A percentile compares a stretch with the other conserved stretches of the same genome.
Conservation (phyloP, 2,329 filamentous ascomycete genomes). For the Neofusicoccum umdonicola region DNA sequence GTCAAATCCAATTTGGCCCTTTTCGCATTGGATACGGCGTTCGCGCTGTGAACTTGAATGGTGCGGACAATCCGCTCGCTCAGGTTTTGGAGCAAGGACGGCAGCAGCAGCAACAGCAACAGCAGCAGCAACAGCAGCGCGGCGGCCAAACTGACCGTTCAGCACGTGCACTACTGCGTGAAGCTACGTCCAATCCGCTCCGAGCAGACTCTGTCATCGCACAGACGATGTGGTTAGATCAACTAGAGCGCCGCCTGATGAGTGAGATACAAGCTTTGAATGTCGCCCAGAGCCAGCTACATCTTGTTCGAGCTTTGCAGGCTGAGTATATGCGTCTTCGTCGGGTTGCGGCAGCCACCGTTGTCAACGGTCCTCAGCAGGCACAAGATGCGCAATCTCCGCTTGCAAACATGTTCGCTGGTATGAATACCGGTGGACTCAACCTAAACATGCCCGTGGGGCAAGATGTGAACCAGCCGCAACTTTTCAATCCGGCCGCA, state of each 20-base stretch:
- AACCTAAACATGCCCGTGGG: slow-evolving; percentile 28
- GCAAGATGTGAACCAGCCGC: slow-evolving; percentile 15
- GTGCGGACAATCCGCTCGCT: neutral
- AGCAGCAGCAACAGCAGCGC: slow-evolving; percentile 17
- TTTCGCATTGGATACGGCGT: slow-evolving; percentile 17
- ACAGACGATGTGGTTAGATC: slow-evolving; percentile 59
- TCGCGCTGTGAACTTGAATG: slow-evolving; percentile 13
- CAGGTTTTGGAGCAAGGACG: slow-evolving; percentile 1
- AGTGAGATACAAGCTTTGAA: slow-evolving; percentile 65
- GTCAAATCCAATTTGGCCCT: slow-evolving; percentile 15
- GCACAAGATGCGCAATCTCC: slow-evolving; percentile 29
- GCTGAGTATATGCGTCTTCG: slow-evolving; percentile 17
- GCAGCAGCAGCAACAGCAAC: slow-evolving; percentile 24
- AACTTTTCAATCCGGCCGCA: slow-evolving; percentile 17
- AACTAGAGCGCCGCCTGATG: slow-evolving; percentile 67
- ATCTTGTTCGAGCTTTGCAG: slow-evolving; percentile 56
- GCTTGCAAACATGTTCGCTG: slow-evolving; percentile 28
- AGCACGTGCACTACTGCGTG: neutral
- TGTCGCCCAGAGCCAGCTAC: slow-evolving; percentile 64
- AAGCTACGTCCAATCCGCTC: slow-evolving; percentile 1
- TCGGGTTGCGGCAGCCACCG: slow-evolving; percentile 1
- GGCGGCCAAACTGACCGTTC: neutral
- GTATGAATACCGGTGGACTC: slow-evolving; percentile 28
- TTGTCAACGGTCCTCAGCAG: slow-evolving; percentile 23
- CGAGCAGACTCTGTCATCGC: slow-evolving; percentile 31